A percentile compares a stretch with the other conserved stretches of the same genome.
These are phyloP conservation scores for Fusarium zealandicum DNA, from an alignment of 2,329 filamentous ascomycete species.

Conservation along the genomic window DNA sequence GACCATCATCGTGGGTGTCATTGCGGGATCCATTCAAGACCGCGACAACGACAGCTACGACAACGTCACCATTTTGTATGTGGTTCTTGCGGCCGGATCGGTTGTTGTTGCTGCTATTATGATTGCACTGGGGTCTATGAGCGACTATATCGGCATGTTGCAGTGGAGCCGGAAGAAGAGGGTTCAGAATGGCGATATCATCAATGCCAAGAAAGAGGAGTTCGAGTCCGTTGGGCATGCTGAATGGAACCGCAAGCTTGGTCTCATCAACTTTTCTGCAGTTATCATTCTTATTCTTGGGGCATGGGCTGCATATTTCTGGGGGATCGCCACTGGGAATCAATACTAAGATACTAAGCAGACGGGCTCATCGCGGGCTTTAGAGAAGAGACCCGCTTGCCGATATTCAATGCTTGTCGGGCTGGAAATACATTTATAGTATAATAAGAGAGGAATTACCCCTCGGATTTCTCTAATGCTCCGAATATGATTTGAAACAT, in stretches of 20 bases:
- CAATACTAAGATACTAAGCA: background rate
- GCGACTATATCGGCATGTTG: constrained; percentile 55
- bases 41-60: constrained; percentile 63
- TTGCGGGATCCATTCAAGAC: constrained; percentile 66
- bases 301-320: constrained; percentile 64
- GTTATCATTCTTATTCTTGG: constrained; percentile 58
- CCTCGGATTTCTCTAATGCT: no score
- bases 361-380: no score
- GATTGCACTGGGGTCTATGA: constrained; percentile 48
- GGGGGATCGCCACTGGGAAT: constrained; percentile 64
- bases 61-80: constrained; percentile 63
- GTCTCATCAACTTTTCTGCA: constrained; percentile 51
- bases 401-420: no score
- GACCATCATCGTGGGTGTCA: constrained; percentile 65
- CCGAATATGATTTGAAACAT: no score
- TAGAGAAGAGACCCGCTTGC: no score
- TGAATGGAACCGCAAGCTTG: constrained; percentile 51
- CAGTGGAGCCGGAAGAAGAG: constrained; percentile 67
- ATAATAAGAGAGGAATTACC: no score
- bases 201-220: constrained; percentile 52
- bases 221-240: constrained; percentile 48
- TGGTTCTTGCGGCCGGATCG: constrained; percentile 58
- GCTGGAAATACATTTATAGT: no score
- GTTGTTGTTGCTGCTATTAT: constrained; percentile 54
- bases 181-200: constrained; percentile 51